A percentile compares a stretch with the other conserved stretches of the same genome.
phyloP scores from a whole-genome alignment of 2,329 filamentous ascomycete genomes.

The Trichoderma semiorbis region DNA sequence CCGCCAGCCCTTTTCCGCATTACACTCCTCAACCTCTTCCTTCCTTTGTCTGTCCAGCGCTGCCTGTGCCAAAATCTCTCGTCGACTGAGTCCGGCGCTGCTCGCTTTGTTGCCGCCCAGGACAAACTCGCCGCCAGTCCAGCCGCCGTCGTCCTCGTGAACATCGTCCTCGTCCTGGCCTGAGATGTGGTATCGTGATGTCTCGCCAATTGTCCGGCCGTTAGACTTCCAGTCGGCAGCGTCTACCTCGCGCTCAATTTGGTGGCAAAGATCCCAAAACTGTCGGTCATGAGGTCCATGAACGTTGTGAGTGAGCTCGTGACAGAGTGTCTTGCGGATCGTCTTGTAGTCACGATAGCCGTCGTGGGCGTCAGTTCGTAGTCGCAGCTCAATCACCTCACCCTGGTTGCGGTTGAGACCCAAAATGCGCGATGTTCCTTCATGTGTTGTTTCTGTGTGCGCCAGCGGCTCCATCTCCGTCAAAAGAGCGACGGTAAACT shows the following conservation, averaged over 20 bases:
- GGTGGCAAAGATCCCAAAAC: conserved; percentile 86
- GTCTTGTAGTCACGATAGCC: conserved; percentile 91
- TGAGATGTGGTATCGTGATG: conserved; percentile 56
- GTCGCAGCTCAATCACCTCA: conserved; percentile 82
- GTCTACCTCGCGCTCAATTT: conserved; percentile 85
- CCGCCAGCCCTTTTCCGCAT: conserved; percentile 31
- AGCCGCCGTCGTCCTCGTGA: conserved; percentile 67
- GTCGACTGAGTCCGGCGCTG: conserved; percentile 54
- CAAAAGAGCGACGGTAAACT: conserved; percentile 78
- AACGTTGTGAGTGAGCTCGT: conserved; percentile 93
- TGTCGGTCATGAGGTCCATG: conserved; percentile 76
- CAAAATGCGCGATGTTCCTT: conserved; percentile 70
- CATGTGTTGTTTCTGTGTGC: conserved; percentile 69
- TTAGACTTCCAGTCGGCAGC: conserved; percentile 72
- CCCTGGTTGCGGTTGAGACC: conserved; percentile 85
- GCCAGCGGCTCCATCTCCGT: conserved; percentile 93
- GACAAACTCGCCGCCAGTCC: conserved; percentile 76
- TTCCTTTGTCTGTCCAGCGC: conserved; percentile 36
- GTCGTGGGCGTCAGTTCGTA: conserved; percentile 91
- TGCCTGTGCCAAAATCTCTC: conserved; percentile 67
- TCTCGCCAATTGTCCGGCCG: conserved; percentile 63
- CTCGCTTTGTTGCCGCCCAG: conserved; percentile 54
- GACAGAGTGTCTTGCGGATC: conserved; percentile 87
- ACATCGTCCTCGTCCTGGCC: conserved; percentile 47
- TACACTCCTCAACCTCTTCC: conserved; percentile 32